phyloP scores from a whole-genome alignment of 2,329 filamentous ascomycete genomes.

The Aspergillus ochraceus region DNA sequence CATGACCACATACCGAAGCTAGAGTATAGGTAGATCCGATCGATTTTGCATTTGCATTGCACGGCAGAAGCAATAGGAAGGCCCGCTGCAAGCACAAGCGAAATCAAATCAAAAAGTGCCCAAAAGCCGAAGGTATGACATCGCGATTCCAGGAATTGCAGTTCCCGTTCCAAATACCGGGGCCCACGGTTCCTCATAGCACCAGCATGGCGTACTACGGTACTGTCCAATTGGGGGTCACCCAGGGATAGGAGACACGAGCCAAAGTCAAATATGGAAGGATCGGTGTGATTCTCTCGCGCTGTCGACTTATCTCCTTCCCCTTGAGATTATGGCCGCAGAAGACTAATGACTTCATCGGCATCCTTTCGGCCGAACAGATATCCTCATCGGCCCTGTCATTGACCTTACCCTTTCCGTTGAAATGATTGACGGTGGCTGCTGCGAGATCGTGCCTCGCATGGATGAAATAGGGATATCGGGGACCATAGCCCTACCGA shows the following conservation, averaged over 20 bases:
- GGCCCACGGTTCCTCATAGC: background rate
- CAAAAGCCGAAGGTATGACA: no score
- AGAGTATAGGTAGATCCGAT: slow-evolving; percentile 9
- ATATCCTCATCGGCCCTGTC: background rate
- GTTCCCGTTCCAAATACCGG: background rate
- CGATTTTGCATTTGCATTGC: slow-evolving; percentile 17
- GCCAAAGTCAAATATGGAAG: background rate
- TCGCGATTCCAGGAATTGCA: background rate
- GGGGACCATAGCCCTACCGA: background rate
- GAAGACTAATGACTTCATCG: background rate
- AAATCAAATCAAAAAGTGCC: background rate
- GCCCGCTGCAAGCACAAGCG: background rate
- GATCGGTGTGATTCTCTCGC: background rate
- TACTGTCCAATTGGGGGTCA: no score
- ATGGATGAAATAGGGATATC: background rate
- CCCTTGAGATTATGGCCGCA: background rate
- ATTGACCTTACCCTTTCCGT: background rate
- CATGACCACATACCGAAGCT: background rate
- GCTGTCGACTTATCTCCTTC: background rate
- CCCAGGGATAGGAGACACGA: no score
- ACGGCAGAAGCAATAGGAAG: slow-evolving; percentile 2
- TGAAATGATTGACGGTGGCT: background rate
- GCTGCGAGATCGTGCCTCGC: background rate
- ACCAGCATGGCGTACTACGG: no score
- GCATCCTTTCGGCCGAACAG: background rate